Evolutionary conservation across 352 stramenopile genomes (phyloP), one percentile per base, ranked within the genome.

Genomic region (Achlya hypogyna): DNA sequence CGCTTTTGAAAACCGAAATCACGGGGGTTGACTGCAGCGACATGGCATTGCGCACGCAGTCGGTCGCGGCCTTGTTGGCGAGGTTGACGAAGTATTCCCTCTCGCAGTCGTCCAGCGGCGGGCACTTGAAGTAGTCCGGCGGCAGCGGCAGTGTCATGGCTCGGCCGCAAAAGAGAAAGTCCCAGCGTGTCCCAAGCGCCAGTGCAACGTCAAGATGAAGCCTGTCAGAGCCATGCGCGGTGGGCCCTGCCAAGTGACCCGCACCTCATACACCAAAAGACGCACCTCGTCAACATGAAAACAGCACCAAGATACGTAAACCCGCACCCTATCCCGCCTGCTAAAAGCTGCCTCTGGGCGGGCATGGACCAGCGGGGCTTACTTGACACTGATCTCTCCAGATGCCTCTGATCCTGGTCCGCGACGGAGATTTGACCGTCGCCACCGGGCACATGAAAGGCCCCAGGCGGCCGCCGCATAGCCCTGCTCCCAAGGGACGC

Each of bases 61-160:
- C 49, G 31, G 25, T n/a, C 25, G 49, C 49, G 1, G 84, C 80
- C 45, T 81, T 82, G 62, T 93, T 93, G 9, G 82, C 84, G 14
- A 93, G 72, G 5, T 81, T 79, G 0, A 89, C 51, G 14, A 93
- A 74, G 70, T 91, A 89, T 59, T 86, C 82, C 42, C 64, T 77
- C 58, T 91, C 84, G 56, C 84, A 87, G 16, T 9, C 25, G 70
- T 75, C 90, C 22, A 93, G 73, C 47, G 74, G 62, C 29, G 84
- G 82, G 40, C 76, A 73, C 5, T 74, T 67, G 71, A 93, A 93
- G 58, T 80, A 91, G 66, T 88, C 77, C 47, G 86, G 76, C 0
- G 84, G 74, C 18, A 93, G 64, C 25, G 84, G 84, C 52, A 93
- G 66, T 10, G 49, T 38, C 49, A 56, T 56, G 25, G 25, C 42